Percentiles rank a stretch among this genome's conserved stretches.
phyloP scores from a whole-genome alignment of 139 green algal species.

The Tetraselmis striata region DNA sequence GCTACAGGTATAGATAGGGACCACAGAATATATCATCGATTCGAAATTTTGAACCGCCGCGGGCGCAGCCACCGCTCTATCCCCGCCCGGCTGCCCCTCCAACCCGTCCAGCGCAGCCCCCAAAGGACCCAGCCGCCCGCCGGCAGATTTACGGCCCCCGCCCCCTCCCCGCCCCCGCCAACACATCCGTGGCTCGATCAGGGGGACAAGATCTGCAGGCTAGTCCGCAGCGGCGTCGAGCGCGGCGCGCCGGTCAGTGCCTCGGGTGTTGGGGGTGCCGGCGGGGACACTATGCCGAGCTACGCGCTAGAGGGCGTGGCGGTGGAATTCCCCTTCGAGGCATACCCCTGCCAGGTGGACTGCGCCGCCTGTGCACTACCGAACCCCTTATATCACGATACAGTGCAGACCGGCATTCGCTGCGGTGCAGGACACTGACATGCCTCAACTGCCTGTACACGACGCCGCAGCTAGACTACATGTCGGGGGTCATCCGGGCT shows the following conservation, averaged over 20 bases:
- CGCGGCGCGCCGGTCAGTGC: conserved; percentile 18
- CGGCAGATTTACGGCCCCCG: neutral
- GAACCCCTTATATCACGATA: neutral
- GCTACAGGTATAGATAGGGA: no score
- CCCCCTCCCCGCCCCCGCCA: no score
- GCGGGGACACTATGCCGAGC: conserved; percentile 24
- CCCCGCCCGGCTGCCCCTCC: neutral
- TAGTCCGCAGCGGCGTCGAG: neutral
- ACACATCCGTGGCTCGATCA: no score
- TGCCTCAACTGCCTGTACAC: conserved; percentile 13
- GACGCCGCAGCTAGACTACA: conserved; percentile 69
- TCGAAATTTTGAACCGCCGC: no score
- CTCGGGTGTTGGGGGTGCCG: conserved; percentile 18
- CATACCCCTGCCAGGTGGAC: conserved; percentile 24
- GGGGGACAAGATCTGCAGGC: no score
- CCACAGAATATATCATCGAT: no score
- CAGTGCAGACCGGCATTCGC: neutral
- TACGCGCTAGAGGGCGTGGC: conserved; percentile 47
- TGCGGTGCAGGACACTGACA: neutral
- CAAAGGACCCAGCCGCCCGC: neutral
- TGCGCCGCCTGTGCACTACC: neutral
- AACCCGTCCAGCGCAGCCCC: neutral
- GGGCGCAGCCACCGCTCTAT: neutral
- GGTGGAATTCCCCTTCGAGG: conserved; percentile 40
- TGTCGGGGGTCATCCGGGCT: conserved; percentile 82